Base-by-base conservation (phyloP, 148 eudicot species). In the Nepenthes mirabilis region DNA sequence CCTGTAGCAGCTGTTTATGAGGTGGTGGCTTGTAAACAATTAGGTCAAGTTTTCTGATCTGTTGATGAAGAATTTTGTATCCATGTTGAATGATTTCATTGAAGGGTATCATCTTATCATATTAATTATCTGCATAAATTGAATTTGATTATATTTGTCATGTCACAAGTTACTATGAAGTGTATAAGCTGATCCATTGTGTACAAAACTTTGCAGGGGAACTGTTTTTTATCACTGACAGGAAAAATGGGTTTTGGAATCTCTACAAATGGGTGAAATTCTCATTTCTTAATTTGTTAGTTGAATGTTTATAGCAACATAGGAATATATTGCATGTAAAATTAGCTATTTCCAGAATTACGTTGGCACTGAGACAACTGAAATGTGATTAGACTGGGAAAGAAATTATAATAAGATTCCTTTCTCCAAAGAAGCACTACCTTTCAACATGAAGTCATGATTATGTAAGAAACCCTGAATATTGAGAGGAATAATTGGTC, bases 241-340 rank as follows among this genome's bases (percentile, higher is more conserved):
- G 97, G 72, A 75, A 77, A 47, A 85, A 69, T 60, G 97, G 96
- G 55, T 91, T 85, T 67, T 91, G 97, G 97, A 91, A 85, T 72
- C 83, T 91, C 61, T 77, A 91, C 73, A 91, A 76, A 79, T 91
- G 97, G 97, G 97, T 88, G 80, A 74, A 13, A 52, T 35, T 4
- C 23, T 52, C 33, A 63, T 14, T 33, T 34, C 1, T 55, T 8
- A 9, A 10, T 5, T 8, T 55, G 14, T n/a, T 9, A 2, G 2
- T 10, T 11, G 11, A 49, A 32, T 55, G 10, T 55, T 32, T 55
- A 2, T 33, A 1, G 11, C n/a, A n/a, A n/a, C n/a, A n/a, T n/a
- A n/a, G n/a, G n/a, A n/a, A n/a, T n/a, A n/a, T 55, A 32, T 2
- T 55, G 58, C 35, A 9, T 14, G 6, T 2, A 33, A 33, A 2